phyloP scores from a whole-genome alignment of 805 yeast species.

The Cyberlindnera maclurae region DNA sequence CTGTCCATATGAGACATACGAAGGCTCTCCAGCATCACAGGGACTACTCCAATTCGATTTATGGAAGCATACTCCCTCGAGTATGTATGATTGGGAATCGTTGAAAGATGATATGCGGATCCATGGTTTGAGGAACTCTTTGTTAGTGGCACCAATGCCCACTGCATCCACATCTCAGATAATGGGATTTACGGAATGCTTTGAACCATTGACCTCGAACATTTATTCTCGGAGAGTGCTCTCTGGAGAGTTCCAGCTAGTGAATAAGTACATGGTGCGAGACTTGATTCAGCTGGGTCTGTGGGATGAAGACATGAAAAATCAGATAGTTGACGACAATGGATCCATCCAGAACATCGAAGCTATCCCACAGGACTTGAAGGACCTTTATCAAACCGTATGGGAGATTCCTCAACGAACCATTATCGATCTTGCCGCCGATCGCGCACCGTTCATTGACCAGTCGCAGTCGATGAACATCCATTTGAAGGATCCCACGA shows the following conservation, averaged over 20 bases:
- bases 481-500: constrained; percentile 82
- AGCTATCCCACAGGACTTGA: constrained; percentile 66
- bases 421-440: constrained; percentile 62
- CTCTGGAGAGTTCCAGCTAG: constrained; percentile 92
- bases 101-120: constrained; percentile 51
- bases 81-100: constrained; percentile 79
- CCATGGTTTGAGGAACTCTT: constrained; percentile 80
- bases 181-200: constrained; percentile 89
- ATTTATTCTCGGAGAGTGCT: constrained; percentile 84
- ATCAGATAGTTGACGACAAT: constrained; percentile 62
- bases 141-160: constrained; percentile 94
- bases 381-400: constrained; percentile 68
- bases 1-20: constrained; percentile 69
- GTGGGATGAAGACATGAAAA: constrained; percentile 78
- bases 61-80: constrained; percentile 74
- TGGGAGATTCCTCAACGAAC: constrained; percentile 90
- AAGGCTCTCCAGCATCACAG: constrained; percentile 87
- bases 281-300: constrained; percentile 77
- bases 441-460: constrained; percentile 86
- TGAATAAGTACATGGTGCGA: constrained; percentile 76
- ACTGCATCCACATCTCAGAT: constrained; percentile 98
- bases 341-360: constrained; percentile 82
- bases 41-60: constrained; percentile 81
- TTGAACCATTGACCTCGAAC: constrained; percentile 95
- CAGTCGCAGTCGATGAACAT: constrained; percentile 93